Conservation (phyloP, 192 early-diverging fungal genomes). For the Coemansia sp. region DNA sequence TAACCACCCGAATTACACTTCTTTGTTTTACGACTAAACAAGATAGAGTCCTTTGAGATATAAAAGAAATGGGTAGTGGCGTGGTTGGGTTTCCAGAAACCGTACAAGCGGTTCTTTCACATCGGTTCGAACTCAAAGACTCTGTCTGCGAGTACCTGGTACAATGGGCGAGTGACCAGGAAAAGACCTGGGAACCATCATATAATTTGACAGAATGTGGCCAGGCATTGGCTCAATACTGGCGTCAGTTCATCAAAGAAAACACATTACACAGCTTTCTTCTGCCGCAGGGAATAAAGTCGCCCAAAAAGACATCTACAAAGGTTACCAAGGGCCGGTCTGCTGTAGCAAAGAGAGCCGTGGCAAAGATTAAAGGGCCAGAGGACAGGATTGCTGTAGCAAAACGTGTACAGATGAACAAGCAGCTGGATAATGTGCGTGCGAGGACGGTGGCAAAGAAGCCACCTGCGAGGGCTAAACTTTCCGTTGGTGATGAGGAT, state of each 20-base stretch:
- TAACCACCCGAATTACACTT: no score
- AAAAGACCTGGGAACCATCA: slow-evolving; percentile 25
- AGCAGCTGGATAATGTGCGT: no score
- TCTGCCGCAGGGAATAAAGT: no score
- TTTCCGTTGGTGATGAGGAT: no score
- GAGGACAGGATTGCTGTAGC: slow-evolving; percentile 26
- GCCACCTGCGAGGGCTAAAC: slow-evolving; percentile 23
- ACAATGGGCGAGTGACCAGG: slow-evolving; percentile 27
- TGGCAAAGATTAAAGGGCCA: no score
- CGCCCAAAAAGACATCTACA: neutral
- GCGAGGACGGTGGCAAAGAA: slow-evolving; percentile 1
- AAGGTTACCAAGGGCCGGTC: neutral
- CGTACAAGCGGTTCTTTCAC: neutral
- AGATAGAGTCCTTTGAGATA: no score
- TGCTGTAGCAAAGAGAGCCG: no score
- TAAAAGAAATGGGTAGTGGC: no score
- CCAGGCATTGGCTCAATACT: slow-evolving; percentile 1
- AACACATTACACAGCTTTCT: no score
- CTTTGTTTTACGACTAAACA: no score
- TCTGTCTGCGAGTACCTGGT: slow-evolving; percentile 30
- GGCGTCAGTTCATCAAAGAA: neutral
- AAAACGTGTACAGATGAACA: slow-evolving; percentile 31
- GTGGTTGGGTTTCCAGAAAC: no score
- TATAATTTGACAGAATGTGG: slow-evolving; percentile 11
- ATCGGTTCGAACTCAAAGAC: slow-evolving; percentile 5